phyloP scores from a whole-genome alignment of 78 protist species.

The Isochrysis galbana region DNA sequence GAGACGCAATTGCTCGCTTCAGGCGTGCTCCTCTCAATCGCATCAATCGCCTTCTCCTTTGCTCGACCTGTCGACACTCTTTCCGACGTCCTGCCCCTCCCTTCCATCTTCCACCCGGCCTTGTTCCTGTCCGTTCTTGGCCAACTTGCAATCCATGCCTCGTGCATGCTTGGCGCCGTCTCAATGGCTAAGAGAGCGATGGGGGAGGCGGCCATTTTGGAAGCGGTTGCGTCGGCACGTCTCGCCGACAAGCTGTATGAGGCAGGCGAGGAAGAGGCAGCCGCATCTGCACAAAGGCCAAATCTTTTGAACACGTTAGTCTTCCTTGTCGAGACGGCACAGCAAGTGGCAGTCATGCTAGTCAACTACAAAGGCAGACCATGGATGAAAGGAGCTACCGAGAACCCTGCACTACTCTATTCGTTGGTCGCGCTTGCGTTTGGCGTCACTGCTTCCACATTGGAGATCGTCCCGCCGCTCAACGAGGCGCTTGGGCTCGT shows the following conservation, averaged over 20 bases:
- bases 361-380: constrained; percentile 48
- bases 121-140: constrained; percentile 33
- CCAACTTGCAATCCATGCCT: constrained; percentile 25
- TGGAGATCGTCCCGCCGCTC: not conserved
- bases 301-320: constrained; percentile 45
- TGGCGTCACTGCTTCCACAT: not conserved
- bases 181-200: not conserved
- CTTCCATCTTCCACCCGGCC: constrained; percentile 50
- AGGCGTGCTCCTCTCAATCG: constrained; percentile 20
- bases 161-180: not conserved
- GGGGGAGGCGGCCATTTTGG: constrained; percentile 1
- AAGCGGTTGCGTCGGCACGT: not conserved
- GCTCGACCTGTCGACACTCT: constrained; percentile 36
- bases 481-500: not conserved
- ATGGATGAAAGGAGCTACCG: constrained; percentile 7
- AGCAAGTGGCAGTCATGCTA: constrained; percentile 12
- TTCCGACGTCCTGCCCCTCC: constrained; percentile 14
- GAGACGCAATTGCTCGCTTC: constrained; percentile 47
- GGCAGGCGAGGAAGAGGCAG: not conserved
- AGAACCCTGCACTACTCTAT: constrained; percentile 15
- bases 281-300: not conserved
- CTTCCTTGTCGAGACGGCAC: constrained; percentile 44
- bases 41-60: constrained; percentile 45
- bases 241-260: not conserved
- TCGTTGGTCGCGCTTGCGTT: not conserved